These are phyloP conservation scores for Phoma herbarum DNA, from an alignment of 2,329 filamentous ascomycete species.

Conservation along the genomic window DNA sequence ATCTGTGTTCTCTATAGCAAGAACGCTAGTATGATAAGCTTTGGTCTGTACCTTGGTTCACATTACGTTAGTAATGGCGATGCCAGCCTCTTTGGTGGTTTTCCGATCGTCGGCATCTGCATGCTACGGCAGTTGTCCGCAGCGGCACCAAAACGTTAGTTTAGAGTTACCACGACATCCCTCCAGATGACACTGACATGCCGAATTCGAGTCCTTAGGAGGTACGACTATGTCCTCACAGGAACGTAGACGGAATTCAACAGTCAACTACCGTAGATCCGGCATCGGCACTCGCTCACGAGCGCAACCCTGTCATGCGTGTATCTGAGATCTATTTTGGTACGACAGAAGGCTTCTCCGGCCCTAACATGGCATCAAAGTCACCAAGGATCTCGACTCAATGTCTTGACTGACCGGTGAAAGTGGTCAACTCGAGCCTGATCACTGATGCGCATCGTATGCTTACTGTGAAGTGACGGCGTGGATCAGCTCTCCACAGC, in stretches of 20 bases:
- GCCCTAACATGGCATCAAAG: not conserved
- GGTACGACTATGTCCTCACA: not conserved
- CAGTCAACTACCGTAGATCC: not conserved
- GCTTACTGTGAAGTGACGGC: not conserved
- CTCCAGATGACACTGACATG: constrained; percentile 1
- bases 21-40: not conserved
- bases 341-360: not conserved
- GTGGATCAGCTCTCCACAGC: not conserved
- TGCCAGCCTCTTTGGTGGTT: not conserved
- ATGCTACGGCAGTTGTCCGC: not conserved
- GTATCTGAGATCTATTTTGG: not conserved
- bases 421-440: not conserved
- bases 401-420: constrained; percentile 6
- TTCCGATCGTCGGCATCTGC: not conserved
- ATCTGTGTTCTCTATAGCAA: not conserved
- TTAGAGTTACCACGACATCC: not conserved
- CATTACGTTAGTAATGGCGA: not conserved
- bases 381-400: not conserved
- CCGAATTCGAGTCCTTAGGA: not conserved
- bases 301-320: too few species aligned
- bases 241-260: not conserved
- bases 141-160: not conserved
- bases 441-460: not conserved
- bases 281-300: not conserved
- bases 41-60: not conserved